Conservation (phyloP, 306 rosid species). For the Echinosophora koreensis region DNA sequence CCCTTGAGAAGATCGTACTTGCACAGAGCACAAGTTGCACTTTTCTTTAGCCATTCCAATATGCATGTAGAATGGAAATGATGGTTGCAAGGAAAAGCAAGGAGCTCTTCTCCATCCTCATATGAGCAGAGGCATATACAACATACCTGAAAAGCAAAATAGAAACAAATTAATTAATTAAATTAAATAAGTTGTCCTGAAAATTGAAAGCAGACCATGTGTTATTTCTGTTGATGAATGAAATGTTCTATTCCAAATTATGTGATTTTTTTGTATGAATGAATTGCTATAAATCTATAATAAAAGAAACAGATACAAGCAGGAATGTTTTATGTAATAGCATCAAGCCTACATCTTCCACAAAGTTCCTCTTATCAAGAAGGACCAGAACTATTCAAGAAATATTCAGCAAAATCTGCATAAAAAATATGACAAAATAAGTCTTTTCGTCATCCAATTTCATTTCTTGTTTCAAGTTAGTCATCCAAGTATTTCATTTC, state of each 20-base stretch:
- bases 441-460: no score
- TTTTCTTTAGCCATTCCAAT: constrained; percentile 93
- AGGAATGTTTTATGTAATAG: no score
- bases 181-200: background rate
- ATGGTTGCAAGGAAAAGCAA: constrained; percentile 94
- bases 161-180: background rate
- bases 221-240: constrained; percentile 1
- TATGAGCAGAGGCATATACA: constrained; percentile 92
- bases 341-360: background rate
- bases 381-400: background rate
- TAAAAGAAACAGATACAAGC: constrained; percentile 23
- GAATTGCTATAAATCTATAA: background rate
- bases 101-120: constrained; percentile 90
- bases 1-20: constrained; percentile 94
- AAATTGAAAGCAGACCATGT: background rate
- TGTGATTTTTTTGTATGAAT: background rate
- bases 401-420: constrained; percentile 13
- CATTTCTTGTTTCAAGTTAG: no score
- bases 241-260: background rate
- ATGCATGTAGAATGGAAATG: constrained; percentile 88
- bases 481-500: no score
- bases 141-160: constrained; percentile 73
- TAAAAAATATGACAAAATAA: background rate
- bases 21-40: constrained; percentile 99
- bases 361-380: background rate